phyloP scores from a whole-genome alignment of 768 basidiomycete genomes.

The Russula olivacea region DNA sequence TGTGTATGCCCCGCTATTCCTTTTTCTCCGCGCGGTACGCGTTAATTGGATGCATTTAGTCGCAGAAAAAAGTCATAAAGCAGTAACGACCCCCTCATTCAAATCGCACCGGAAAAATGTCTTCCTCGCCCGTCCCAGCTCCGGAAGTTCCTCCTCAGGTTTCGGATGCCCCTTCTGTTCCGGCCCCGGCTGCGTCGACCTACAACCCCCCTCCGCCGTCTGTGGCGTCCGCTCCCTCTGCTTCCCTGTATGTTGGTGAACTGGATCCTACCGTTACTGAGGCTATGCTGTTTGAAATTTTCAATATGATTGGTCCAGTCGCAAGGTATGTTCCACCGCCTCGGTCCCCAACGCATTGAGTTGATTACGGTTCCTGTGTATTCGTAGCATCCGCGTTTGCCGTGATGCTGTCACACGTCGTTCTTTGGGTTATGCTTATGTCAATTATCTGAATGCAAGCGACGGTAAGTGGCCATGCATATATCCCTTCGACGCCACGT shows the following conservation, averaged over 20 bases:
- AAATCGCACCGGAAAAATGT: conserved; percentile 36
- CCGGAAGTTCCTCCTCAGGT: conserved; percentile 32
- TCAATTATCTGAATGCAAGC: conserved; percentile 93
- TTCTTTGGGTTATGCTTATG: conserved; percentile 98
- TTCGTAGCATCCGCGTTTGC: conserved; percentile 89
- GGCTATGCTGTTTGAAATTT: conserved; percentile 99
- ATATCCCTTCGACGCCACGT: conserved; percentile 1
- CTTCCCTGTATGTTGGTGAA: conserved; percentile 98
- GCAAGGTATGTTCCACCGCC: conserved; percentile 60
- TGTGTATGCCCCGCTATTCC: conserved; percentile 44
- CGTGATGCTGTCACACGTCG: conserved; percentile 99
- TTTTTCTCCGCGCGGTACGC: conserved; percentile 18
- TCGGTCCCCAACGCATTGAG: conserved; percentile 7
- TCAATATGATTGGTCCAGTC: conserved; percentile 99
- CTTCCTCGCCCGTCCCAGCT: conserved; percentile 33
- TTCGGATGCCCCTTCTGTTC: conserved; percentile 42
- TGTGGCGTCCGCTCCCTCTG: conserved; percentile 67
- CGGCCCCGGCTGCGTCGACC: conserved; percentile 49
- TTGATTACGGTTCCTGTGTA: conserved; percentile 11
- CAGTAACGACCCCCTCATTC: conserved; percentile 78
- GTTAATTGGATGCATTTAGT: conserved; percentile 21
- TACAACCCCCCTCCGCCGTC: conserved; percentile 49
- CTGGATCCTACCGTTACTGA: conserved; percentile 97
- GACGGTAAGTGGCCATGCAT: conserved; percentile 59
- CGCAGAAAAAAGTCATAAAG: conserved; percentile 77